A percentile compares a stretch with the other conserved stretches of the same genome.
These are phyloP conservation scores for Phallus indusiatus DNA, from an alignment of 768 basidiomycete genomes.

Conservation along the genomic window DNA sequence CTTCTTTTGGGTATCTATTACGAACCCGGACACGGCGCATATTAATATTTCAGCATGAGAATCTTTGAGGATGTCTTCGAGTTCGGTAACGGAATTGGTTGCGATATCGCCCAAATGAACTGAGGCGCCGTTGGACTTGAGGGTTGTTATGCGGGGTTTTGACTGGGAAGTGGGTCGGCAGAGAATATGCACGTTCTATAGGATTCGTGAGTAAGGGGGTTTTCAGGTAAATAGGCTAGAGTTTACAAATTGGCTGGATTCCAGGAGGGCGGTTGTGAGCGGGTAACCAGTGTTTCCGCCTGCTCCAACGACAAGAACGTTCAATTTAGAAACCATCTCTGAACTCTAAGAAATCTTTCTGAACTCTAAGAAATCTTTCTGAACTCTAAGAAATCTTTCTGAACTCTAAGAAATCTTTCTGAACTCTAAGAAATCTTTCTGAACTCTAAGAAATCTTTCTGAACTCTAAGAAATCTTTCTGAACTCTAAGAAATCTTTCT, in stretches of 20 bases:
- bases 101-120: constrained; percentile 12
- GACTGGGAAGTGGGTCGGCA: constrained; percentile 12
- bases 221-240: too few relatives aligned
- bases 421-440: too few relatives aligned
- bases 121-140: constrained; percentile 12
- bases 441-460: too few relatives aligned
- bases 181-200: neutral
- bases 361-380: too few relatives aligned
- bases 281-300: constrained; percentile 15
- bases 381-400: too few relatives aligned
- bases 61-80: constrained; percentile 13
- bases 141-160: constrained; percentile 11
- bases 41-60: constrained; percentile 5
- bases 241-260: constrained; percentile 15
- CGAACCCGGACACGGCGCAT: constrained; percentile 8
- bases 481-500: too few relatives aligned
- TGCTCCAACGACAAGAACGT: constrained; percentile 17
- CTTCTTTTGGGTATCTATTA: constrained; percentile 10
- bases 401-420: too few relatives aligned
- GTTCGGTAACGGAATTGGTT: constrained; percentile 10
- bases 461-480: too few relatives aligned
- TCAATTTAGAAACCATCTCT: neutral
- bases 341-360: too few relatives aligned
- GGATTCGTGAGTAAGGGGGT: neutral
- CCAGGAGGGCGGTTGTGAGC: constrained; percentile 13